Base-by-base conservation (phyloP, 2,329 filamentous ascomycete species). In the Beauveria australis region DNA sequence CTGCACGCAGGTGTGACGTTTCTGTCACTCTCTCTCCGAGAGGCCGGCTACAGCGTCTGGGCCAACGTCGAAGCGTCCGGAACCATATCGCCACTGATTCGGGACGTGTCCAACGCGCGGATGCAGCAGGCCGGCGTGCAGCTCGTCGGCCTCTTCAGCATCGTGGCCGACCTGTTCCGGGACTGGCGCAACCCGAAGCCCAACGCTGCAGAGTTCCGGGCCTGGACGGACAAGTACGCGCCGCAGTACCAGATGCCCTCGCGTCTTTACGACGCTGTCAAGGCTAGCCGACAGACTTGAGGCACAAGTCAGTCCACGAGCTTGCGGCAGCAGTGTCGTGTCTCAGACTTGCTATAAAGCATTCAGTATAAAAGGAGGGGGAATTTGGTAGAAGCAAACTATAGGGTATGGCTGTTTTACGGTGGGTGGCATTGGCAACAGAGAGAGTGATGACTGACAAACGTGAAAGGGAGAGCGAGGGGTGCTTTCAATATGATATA, bases 1-100 rank as follows among this genome's bases (percentile, higher is more conserved):
- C 19, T 19, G 24, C 14, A 8, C 46, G 8, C 41, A 49, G 46
- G 87, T 79, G 89, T 86, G 24, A 78, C 88, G 0, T 91, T 91
- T 76, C 79, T 89, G 6, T 86, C 89, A 0, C 79, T 91, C n/a
- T 88, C 86, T 1, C 82, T 91, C 5, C 79, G 86, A 41, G 81
- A 85, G 16, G 87, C 83, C 48, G 89, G 88, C 28, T 92, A 90
- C 76, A 81, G 82, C 43, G 88, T 92, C 61, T 91, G 81, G 76
- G 87, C 86, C 66, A 89, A 90, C 73, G 80, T 86, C 57, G 88
- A 91, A 67, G 88, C 85, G 2, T 86, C 81, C 0, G 88, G 87
- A 1, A 91, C 88, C 1, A 85, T 85, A 22, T 83, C 80, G 2
- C 69, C 75, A 44, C 78, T 87, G 49, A 78, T 88, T 61, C 80